Base-by-base conservation (phyloP, 1,284 basidiomycete species). In the Hypsizygus ulmarius region DNA sequence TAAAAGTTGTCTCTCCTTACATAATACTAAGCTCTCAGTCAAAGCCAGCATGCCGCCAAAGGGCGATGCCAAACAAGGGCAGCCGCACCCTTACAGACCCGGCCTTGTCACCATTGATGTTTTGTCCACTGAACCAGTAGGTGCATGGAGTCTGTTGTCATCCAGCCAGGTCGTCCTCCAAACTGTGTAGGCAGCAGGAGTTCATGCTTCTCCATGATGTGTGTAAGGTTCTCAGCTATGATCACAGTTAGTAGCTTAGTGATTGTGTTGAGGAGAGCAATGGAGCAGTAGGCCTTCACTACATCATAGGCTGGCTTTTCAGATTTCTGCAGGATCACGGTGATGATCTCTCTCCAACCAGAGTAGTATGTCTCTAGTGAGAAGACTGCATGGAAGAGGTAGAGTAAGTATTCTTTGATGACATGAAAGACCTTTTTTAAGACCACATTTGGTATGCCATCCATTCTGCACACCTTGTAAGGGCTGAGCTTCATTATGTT, bases 301-400 rank as follows among this genome's bases (percentile, higher is more conserved):
- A 58, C 37, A 0, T 56, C 50, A 55, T 77, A 76, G 51, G 66
- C 60, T 0, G 61, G 19, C 21, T 66, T 65, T 0, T 67, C 67
- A 3, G 68, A 70, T 49, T 78, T 77, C 10, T 61, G 48, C 0
- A 77, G 49, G 0, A 73, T 68, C 0, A 70, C 55, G 1, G 69
- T 73, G 8, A 58, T 1, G 3, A 30, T 29, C 10, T 40, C 39
- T n/a, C 14, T 8, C 27, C 39, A 40, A 10, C 39, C 27, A 3
- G 39, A 25, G 28, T 40, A 29, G 39, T 40, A 40, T 4, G 39
- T 40, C 16, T 30, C 27, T 8, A 40, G 28, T 10, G 39, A 10
- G 4, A 40, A 29, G 5, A 58, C 62, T 0, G 66, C 65, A 0
- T 58, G 29, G 51, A 58, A 73, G 2, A 73, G 58, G 4, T 36